Evolutionary conservation across 2,329 filamentous ascomycete species (phyloP), one percentile per base, ranked within the genome.

Genomic region (Didymella sp.): DNA sequence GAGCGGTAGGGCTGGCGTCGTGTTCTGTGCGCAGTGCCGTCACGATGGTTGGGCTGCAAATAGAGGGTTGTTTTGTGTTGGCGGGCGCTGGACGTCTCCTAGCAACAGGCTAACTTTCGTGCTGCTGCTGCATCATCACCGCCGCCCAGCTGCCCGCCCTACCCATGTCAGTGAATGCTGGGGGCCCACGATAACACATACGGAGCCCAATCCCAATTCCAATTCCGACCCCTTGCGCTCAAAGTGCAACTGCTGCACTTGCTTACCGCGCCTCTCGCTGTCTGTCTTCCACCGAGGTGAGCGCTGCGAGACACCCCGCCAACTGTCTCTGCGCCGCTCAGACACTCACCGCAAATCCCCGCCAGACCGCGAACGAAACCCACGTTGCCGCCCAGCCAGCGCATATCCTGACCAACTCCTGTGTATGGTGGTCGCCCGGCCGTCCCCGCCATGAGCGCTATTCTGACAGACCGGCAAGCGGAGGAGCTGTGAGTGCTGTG

Each of bases 381-480:
- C 58, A 37, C 31, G 35, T 24, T 52, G 41, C 53, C 37, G 41
- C 48, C 45, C 31, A 17, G 51, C 50, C 51, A 47, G 41, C 55
- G 42, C 49, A 45, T 38, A 30, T 44, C 9, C 45, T 21, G 37
- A 33, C 43, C 46, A 46, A n/a, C 46, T 46, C 24, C 41, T 54
- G 63, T 75, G 62, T 60, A 75, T 74, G 73, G 70, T 74, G 64
- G 66, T 60, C 63, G 55, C 56, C 50, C 48, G 61, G 62, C 56
- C 54, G 45, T 55, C 64, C 60, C 64, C 79, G 77, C 72, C 64
- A 93, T 93, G 90, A 89, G 85, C 81, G 85, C 86, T 73, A 84
- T 91, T 76, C 81, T 95, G 79, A 92, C 90, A 60, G 81, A 84
- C 71, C 87, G 89, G 74, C 92, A 96, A 82, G 91, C 91, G 63